A percentile compares a stretch with the other conserved stretches of the same genome.
Evolutionary conservation across 331 rosid genomes (phyloP).

Genomic region (Stylosanthes scabra): DNA sequence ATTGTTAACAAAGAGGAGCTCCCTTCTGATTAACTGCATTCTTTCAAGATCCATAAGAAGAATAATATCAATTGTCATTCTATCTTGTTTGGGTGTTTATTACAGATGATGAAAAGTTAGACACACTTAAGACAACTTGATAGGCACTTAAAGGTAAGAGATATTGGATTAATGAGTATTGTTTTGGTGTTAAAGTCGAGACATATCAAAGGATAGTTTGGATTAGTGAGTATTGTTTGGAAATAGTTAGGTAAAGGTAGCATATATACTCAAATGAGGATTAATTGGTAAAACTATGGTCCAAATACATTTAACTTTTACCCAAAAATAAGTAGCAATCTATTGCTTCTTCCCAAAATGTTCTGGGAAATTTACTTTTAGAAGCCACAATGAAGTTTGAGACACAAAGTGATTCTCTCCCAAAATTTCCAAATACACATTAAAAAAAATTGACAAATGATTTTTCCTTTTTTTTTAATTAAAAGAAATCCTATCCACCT

Average conservation of each 20-base stretch:
- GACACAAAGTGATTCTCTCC: background rate
- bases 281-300: no score
- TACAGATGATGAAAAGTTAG: slow-evolving; percentile 2
- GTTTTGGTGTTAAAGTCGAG: no score
- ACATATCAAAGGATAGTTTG: background rate
- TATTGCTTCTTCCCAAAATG: background rate
- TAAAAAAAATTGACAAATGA: background rate
- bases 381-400: background rate
- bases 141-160: background rate
- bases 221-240: background rate
- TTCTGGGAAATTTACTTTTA: background rate
- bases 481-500: background rate
- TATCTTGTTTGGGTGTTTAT: background rate
- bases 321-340: background rate
- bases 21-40: slow-evolving; percentile 3
- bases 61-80: no score
- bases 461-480: no score
- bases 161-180: no score
- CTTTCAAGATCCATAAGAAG: no score
- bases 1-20: no score
- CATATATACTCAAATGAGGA: no score
- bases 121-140: background rate
- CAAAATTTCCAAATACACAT: background rate
- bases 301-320: no score
- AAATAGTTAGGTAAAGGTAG: no score